Evolutionary conservation across 1,284 basidiomycete genomes (phyloP), one percentile per base, ranked within the genome.

Genomic region (Ustilago bromivora): DNA sequence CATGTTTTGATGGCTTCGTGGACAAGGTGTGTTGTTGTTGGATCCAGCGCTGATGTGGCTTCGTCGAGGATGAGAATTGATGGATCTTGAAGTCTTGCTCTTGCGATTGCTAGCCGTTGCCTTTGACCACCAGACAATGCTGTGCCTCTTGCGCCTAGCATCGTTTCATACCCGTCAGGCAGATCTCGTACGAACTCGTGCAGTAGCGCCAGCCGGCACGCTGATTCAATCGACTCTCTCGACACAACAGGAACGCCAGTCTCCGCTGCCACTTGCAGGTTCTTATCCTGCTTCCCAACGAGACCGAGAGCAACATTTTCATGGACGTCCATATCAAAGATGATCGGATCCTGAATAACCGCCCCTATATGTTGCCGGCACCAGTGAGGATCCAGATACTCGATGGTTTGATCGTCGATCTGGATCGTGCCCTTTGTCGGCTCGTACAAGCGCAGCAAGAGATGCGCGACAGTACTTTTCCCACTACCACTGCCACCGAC

Each of bases 41-140:
- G 90, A 87, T 99, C 97, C 66, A 99, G 90, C 6, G 96, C 96
- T 2, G 95, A 97, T 7, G 96, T 98, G 1, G 94, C 93, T 88
- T 99, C 97, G 84, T 99, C 97, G 38, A 99, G 91, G 83, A 99
- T 93, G 72, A 99, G 89, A 17, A 99, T 92, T 0, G 92, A 91
- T 0, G 96, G 95, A 86, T 99, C 91, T 59, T 95, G 89, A 64
- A 99, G 88, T 68, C 91, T 89, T 2, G 95, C 96, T 60, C 96
- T 89, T 1, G 97, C 96, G 75, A 99, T 92, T 1, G 95, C 94
- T 17, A 99, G 85, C 11, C 97, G 88, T 88, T 99, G 97, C 80
- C 91, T 91, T 89, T 99, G 97, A 4, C 96, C 96, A 32, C 97
- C 96, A 72, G 93, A 94, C 71, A 98, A 88, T 59, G 90, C 91